Evolutionary conservation across 495 filamentous ascomycete species (phyloP).

Genomic region (Hyaloscypha bicolor): DNA sequence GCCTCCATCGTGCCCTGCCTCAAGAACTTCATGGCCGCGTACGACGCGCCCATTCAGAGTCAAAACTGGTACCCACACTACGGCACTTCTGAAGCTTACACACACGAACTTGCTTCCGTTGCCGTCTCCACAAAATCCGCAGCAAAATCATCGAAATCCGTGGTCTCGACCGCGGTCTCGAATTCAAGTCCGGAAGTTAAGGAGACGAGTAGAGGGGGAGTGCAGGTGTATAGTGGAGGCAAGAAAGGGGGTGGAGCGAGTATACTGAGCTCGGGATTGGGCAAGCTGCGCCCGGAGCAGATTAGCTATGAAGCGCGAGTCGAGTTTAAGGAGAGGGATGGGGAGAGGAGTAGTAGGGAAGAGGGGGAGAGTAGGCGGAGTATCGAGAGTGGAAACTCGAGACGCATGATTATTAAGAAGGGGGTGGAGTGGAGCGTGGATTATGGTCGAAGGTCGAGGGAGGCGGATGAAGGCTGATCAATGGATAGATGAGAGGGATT

Average conservation of each 20-base stretch:
- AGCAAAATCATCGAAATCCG: not conserved
- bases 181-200: not conserved
- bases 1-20: slow-evolving; percentile 50
- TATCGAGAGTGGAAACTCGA: slow-evolving; percentile 6
- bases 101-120: not conserved
- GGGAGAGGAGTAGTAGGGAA: not conserved
- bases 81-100: not conserved
- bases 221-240: not conserved
- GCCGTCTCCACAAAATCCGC: not conserved
- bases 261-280: not conserved
- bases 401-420: slow-evolving; percentile 24
- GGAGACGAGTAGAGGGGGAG: not conserved
- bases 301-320: slow-evolving; percentile 8
- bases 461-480: not conserved
- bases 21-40: slow-evolving; percentile 50
- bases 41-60: slow-evolving; percentile 29
- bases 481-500: not conserved
- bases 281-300: slow-evolving; percentile 7
- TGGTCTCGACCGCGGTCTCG: not conserved
- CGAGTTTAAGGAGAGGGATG: not conserved
- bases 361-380: slow-evolving; percentile 6
- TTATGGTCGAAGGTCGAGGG: slow-evolving; percentile 7
- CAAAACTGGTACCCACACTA: not conserved
- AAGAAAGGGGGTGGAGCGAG: not conserved
- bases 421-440: slow-evolving; percentile 23